phyloP scores from a whole-genome alignment of 805 yeast genomes.

The Kazachstania bromeliacearum region DNA sequence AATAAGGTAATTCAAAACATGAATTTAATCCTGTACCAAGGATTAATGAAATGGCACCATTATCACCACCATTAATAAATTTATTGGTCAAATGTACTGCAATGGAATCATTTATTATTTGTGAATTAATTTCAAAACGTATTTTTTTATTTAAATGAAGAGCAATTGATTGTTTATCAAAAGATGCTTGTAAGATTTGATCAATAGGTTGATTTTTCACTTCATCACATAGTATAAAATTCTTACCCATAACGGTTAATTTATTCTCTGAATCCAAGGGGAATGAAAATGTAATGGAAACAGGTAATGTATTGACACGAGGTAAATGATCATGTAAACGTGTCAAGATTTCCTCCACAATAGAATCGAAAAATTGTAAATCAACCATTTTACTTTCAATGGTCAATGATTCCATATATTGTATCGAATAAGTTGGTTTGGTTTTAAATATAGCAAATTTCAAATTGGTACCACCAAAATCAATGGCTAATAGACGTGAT shows the following conservation, averaged over 20 bases:
- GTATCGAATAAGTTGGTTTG: constrained; percentile 9
- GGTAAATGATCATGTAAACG: constrained; percentile 10
- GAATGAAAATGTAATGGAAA: constrained; percentile 29
- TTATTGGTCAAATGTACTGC: constrained; percentile 52
- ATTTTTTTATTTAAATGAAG: constrained; percentile 11
- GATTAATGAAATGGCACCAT: constrained; percentile 40
- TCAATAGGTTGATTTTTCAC: constrained; percentile 35
- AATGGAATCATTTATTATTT: constrained; percentile 53
- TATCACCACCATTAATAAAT: constrained; percentile 6
- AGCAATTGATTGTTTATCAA: constrained; percentile 11
- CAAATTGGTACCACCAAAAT: constrained; percentile 25
- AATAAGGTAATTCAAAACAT: constrained; percentile 30
- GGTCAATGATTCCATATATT: constrained; percentile 8
- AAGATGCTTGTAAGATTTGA: constrained; percentile 31
- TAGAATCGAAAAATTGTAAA: constrained; percentile 12
- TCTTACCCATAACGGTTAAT: constrained; percentile 51
- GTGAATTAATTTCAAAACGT: constrained; percentile 32
- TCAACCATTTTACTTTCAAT: constrained; percentile 13
- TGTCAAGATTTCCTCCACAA: constrained; percentile 13
- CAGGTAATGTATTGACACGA: constrained; percentile 5
- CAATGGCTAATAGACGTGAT: constrained; percentile 15
- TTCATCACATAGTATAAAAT: constrained; percentile 40
- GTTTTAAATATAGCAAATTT: constrained; percentile 16
- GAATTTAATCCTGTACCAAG: constrained; percentile 63
- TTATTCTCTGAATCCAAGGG: constrained; percentile 23